Evolutionary conservation across 2,329 filamentous ascomycete species (phyloP), one percentile per base, ranked within the genome.

Genomic region (Waltergamsia citrina): DNA sequence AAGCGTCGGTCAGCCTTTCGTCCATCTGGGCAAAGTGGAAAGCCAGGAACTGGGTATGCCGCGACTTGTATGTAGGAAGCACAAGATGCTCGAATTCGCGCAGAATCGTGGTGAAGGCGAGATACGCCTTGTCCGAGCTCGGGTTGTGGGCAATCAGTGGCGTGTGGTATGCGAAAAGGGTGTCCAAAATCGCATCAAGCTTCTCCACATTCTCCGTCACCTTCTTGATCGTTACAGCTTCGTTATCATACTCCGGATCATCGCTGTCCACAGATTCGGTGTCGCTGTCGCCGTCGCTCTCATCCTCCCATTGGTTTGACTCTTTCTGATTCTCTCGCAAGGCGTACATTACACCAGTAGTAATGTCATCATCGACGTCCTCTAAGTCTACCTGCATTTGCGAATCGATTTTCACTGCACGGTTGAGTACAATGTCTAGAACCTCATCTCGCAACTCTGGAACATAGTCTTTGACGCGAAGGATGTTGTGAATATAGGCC

Each of bases 321-420:
- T 39, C 39, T 24, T 36, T 50, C 17, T 37, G 45, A 40, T 40
- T 46, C 39, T 47, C 54, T 6, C 52, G 52, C 25, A 64, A 43
- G 14, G 57, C 73, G 51, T 69, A 67, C 33, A 84, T 69, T 14
- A 90, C 74, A 34, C 78, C 76, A 17, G 87, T 78, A 35, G 86
- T 83, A 8, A 86, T 69, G 36, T 93, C 85, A 42, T 96, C 90
- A 41, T 95, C 90, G 40, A 94, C 64, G 46, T 96, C 88, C 41
- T 96, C 87, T 48, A 96, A 65, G 49, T 96, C 88, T 32, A 88
- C 74, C 57, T 95, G 90, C 56, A 96, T 92, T 52, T 95, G 85
- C 2, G 94, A 86, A 52, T 98, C 92, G 38, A 96, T 85, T 58
- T 92, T 92, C 49, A 96, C 85, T 7, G 96, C 69, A 41, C 85